Evolutionary conservation across 2,329 filamentous ascomycete genomes (phyloP), one percentile per base, ranked within the genome.

Genomic region (Tolypocladium ophioglossoides): DNA sequence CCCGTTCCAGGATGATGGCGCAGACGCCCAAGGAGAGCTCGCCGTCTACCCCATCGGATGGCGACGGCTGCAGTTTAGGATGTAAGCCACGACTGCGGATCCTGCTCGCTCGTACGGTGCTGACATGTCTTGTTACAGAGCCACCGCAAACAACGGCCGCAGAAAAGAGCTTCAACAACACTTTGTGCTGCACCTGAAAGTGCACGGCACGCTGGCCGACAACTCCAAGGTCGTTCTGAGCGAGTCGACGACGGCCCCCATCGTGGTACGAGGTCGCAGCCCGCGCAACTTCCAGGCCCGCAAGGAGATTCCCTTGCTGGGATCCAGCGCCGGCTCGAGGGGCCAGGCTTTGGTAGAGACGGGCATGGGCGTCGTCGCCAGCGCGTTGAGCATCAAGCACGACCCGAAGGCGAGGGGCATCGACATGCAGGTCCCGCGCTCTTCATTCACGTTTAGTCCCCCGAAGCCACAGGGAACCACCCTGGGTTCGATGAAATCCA

Each of bases 131-230:
- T 2, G 3, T 11, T 27, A 40, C 55, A 83, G 92, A 68, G 92
- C 92, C 20, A 97, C 92, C 10, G 92, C 92, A 54, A 97, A 97
- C 72, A 97, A 97, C 67, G 92, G 92, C 12, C 84, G 92, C 56
- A 80, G 92, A 58, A 95, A 96, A 73, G 92, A 97, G 68, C 79
- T 97, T 48, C 92, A 97, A 67, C 92, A 97, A 67, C 92, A 97
- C 72, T 97, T 97, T 69, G 85, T 95, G 12, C 79, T 97, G 55
- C 86, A 91, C 58, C 75, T 97, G 52, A 95, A 92, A 69, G 85
- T 96, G 11, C 77, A 91, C 59, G 91, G 86, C 18, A 94, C 89
- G 0, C 74, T 97, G 51, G 81, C 89, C 1, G 94, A 89, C 57
- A 90, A 90, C n/a, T 79, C 79, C 37, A 95, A 91, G 69, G 80